phyloP scores from a whole-genome alignment of 805 yeast species.

The Candida coleopterorum region DNA sequence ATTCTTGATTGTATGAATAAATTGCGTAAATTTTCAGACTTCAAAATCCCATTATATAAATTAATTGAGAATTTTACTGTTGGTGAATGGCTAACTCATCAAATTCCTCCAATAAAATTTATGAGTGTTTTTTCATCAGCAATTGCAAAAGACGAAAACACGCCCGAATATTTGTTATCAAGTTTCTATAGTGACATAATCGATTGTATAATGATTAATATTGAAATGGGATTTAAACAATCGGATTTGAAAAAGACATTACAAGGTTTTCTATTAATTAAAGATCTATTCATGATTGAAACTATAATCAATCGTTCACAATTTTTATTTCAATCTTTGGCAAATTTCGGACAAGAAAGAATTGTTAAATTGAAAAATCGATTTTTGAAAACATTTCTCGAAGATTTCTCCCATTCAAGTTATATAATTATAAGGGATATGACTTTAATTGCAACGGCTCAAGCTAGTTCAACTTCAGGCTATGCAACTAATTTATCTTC shows the following conservation, averaged over 20 bases:
- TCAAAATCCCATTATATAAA: conserved; percentile 45
- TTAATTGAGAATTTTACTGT: conserved; percentile 50
- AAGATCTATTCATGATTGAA: conserved; percentile 71
- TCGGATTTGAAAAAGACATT: conserved; percentile 35
- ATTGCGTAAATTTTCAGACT: conserved; percentile 61
- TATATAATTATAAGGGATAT: conserved; percentile 69
- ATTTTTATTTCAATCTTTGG: conserved; percentile 50
- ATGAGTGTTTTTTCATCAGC: conserved; percentile 46
- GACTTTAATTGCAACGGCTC: conserved; percentile 9
- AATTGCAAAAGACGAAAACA: conserved; percentile 38
- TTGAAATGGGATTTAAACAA: conserved; percentile 56
- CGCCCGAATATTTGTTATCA: conserved; percentile 51
- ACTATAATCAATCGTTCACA: conserved; percentile 58
- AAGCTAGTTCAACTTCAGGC: conserved; percentile 9
- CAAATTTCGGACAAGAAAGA: conserved; percentile 56
- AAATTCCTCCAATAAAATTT: conserved; percentile 45
- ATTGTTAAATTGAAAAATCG: conserved; percentile 66
- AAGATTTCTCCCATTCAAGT: conserved; percentile 78
- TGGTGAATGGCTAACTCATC: conserved; percentile 65
- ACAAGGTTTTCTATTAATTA: conserved; percentile 67
- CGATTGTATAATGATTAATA: conserved; percentile 61
- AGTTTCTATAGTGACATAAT: conserved; percentile 72
- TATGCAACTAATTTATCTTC: conserved; percentile 30
- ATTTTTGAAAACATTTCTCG: conserved; percentile 65
- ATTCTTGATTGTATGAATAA: conserved; percentile 70